These are phyloP conservation scores for Gastrodia elata DNA, from an alignment of 106 monocot species.

Conservation along the genomic window DNA sequence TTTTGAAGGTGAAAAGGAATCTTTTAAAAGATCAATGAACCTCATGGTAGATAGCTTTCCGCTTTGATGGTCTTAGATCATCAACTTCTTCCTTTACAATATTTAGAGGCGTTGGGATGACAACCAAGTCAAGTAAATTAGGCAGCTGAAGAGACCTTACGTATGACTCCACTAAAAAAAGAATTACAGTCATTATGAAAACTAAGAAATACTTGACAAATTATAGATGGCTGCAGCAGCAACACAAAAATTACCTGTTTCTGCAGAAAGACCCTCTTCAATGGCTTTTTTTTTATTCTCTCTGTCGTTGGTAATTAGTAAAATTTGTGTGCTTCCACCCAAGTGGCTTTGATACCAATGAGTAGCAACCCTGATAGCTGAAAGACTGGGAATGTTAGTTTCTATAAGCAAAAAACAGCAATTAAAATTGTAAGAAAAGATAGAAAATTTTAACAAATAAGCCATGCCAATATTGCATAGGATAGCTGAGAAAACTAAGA, in stretches of 20 bases:
- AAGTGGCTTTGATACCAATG: conserved; percentile 91
- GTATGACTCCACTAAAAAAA: conserved; percentile 84
- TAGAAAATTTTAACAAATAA: not conserved
- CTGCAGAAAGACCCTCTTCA: conserved; percentile 75
- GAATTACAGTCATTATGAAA: conserved; percentile 12
- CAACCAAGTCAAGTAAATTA: conserved; percentile 73
- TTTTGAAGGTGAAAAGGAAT: not conserved
- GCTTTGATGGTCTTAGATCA: conserved; percentile 93
- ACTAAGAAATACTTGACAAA: not conserved
- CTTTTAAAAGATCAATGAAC: conserved; percentile 18
- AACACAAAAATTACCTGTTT: conserved; percentile 45
- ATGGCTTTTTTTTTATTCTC: conserved; percentile 88
- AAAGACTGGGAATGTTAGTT: conserved; percentile 5
- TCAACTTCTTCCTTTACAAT: conserved; percentile 61
- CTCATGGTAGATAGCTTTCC: conserved; percentile 71
- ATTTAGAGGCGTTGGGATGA: conserved; percentile 50
- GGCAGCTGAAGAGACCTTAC: conserved; percentile 79
- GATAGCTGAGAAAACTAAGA: not conserved
- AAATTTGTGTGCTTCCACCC: conserved; percentile 36
- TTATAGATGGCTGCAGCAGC: not conserved
- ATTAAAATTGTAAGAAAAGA: not conserved
- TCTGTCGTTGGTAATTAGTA: conserved; percentile 91
- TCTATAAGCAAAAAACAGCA: not conserved
- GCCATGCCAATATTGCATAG: not conserved
- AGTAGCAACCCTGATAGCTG: conserved; percentile 91